These are phyloP conservation scores for Zygnema cylindricum DNA, from an alignment of 139 green algal genomes.

Conservation along the genomic window DNA sequence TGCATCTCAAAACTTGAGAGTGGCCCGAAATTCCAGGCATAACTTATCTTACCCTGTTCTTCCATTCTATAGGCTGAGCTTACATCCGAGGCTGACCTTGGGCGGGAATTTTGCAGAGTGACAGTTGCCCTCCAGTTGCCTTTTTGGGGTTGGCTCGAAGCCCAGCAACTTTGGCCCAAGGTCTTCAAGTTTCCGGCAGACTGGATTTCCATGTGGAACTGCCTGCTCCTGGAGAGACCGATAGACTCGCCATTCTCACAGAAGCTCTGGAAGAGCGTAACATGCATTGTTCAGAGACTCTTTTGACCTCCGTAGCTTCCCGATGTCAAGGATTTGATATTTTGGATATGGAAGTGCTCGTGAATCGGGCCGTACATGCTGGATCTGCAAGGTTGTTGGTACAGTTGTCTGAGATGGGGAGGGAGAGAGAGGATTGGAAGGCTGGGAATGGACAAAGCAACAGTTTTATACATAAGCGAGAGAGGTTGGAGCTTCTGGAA, in stretches of 20 bases:
- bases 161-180: not conserved
- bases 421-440: not conserved
- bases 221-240: slow-evolving; percentile 4
- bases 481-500: not conserved
- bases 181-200: not conserved
- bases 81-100: not conserved
- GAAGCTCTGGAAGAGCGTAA: not conserved
- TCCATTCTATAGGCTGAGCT: too few relatives aligned
- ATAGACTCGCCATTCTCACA: slow-evolving; percentile 41
- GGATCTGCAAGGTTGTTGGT: not conserved
- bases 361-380: slow-evolving; percentile 43
- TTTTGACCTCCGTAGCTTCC: not conserved
- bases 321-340: slow-evolving; percentile 48
- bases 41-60: too few relatives aligned
- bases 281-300: not conserved
- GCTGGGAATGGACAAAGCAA: not conserved
- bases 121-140: not conserved
- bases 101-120: not conserved
- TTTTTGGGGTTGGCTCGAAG: not conserved
- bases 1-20: too few relatives aligned
- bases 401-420: not conserved
- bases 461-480: too few relatives aligned
- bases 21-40: too few relatives aligned
- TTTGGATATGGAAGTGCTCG: slow-evolving; percentile 48
- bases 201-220: slow-evolving; percentile 52